Conservation (phyloP, 306 rosid species). For the Fragaria iinumae region DNA sequence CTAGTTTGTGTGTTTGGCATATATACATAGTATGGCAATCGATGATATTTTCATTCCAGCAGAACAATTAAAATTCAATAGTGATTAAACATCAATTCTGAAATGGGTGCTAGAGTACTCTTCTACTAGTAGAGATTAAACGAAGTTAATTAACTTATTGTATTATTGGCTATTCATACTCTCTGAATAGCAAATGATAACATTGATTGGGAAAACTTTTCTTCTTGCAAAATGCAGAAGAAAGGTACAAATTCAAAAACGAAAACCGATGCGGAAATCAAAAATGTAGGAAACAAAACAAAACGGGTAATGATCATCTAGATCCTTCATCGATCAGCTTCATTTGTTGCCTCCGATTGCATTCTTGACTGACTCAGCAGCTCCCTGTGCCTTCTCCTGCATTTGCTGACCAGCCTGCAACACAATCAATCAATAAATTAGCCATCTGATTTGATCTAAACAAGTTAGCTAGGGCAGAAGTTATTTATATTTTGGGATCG, state of each 20-base stretch:
- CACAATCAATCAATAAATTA: neutral
- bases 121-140: neutral
- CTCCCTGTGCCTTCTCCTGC: constrained; percentile 29
- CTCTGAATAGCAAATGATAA: neutral
- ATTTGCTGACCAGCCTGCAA: constrained; percentile 43
- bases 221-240: neutral
- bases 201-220: neutral
- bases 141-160: neutral
- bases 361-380: constrained; percentile 22
- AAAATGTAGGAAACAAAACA: neutral
- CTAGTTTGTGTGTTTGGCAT: no score
- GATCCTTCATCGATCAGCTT: constrained; percentile 1
- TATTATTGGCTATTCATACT: neutral
- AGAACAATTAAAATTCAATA: no score
- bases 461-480: neutral
- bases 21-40: no score
- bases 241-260: neutral
- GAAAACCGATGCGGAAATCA: neutral
- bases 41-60: no score
- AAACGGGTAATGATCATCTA: neutral
- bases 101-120: neutral
- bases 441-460: neutral
- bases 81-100: neutral
- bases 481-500: neutral
- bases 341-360: constrained; percentile 30